Conservation (phyloP, 2,329 filamentous ascomycete genomes). For the Juglanconis oblonga region DNA sequence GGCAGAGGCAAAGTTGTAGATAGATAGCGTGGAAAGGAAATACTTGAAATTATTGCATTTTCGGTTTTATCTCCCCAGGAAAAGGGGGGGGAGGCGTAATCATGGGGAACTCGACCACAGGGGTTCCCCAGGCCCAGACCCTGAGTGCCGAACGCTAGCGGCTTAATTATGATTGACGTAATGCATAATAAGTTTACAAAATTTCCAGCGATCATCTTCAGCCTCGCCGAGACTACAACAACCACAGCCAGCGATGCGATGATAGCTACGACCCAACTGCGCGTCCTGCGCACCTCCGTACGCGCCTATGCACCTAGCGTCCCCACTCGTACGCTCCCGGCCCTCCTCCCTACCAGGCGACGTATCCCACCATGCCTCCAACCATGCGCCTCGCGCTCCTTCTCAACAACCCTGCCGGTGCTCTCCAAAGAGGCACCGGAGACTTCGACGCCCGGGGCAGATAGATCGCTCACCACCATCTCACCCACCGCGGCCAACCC, state of each 20-base stretch:
- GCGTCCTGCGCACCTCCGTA: constrained; percentile 18
- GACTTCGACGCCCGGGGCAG: neutral
- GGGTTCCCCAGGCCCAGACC: too few species aligned
- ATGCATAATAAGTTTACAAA: constrained; percentile 3
- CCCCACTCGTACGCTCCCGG: neutral
- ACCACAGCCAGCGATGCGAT: constrained; percentile 18
- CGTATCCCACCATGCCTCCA: neutral
- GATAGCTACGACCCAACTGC: constrained; percentile 20
- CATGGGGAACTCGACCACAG: too few species aligned
- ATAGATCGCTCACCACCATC: neutral
- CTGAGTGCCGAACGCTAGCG: neutral
- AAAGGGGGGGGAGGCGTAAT: too few species aligned
- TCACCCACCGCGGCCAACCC: constrained; percentile 52
- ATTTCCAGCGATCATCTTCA: constrained; percentile 3
- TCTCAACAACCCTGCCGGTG: neutral
- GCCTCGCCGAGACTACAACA: neutral
- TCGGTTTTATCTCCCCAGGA: too few species aligned
- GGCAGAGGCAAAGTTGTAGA: neutral
- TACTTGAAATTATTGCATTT: too few species aligned
- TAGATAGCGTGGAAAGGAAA: neutral
- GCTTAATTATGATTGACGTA: constrained; percentile 17
- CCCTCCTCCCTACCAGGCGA: neutral
- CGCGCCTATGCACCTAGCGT: neutral
- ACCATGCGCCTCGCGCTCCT: neutral
- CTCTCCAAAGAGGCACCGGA: neutral